phyloP scores from a whole-genome alignment of 2,329 filamentous ascomycete genomes.

The Ilyonectria robusta region DNA sequence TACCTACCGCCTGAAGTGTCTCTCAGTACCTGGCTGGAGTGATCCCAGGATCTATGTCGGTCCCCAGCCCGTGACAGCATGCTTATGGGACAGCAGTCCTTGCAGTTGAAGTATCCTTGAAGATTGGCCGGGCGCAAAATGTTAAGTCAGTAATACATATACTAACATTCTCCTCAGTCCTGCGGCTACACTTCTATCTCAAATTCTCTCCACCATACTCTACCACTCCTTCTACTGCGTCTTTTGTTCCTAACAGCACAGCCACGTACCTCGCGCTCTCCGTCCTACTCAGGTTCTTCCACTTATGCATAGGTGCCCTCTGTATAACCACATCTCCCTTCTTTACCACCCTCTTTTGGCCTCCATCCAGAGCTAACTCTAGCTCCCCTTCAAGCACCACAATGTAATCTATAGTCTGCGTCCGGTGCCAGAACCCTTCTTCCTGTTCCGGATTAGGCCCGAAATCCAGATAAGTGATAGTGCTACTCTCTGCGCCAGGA shows the following conservation, averaged over 20 bases:
- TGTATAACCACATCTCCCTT: not conserved
- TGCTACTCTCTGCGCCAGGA: not conserved
- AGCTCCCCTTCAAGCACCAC: conserved; percentile 4
- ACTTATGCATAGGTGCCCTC: not conserved
- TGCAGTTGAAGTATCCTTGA: too few species aligned
- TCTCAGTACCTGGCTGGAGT: too few species aligned
- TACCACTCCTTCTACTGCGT: not conserved
- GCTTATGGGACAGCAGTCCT: too few species aligned
- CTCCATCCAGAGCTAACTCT: not conserved
- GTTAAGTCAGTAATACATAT: too few species aligned
- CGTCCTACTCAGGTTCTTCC: conserved; percentile 1
- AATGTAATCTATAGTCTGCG: not conserved
- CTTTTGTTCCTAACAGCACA: not conserved
- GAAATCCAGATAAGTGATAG: not conserved
- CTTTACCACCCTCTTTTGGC: not conserved
- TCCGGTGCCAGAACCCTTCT: not conserved
- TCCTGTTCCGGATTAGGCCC: not conserved
- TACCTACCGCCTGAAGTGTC: too few species aligned
- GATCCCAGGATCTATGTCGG: too few species aligned
- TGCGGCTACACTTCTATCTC: not conserved
- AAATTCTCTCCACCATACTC: conserved; percentile 1
- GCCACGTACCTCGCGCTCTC: not conserved
- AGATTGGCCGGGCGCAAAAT: too few species aligned
- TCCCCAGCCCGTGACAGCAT: too few species aligned
- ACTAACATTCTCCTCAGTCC: not conserved